Evolutionary conservation across 1,139 yeast species (phyloP).

Genomic region (Diutina siamensis): DNA sequence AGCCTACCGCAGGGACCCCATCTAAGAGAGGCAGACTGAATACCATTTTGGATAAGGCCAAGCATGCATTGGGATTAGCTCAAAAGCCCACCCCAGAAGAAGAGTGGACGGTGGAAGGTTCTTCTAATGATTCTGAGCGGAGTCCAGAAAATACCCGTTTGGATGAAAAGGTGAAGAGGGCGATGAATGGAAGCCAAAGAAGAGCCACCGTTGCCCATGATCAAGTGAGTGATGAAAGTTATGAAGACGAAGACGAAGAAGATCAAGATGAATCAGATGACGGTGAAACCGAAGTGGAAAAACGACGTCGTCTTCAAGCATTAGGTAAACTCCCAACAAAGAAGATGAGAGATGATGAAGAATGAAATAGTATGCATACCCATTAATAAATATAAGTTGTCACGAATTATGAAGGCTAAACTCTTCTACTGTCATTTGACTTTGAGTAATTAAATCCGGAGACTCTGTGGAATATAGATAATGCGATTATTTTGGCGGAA

Average conservation of each 20-base stretch:
- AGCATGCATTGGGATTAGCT: not conserved
- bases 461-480: no score
- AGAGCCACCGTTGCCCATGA: not conserved
- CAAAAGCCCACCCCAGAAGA: constrained; percentile 7
- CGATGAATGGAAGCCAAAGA: not conserved
- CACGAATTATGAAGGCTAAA: no score
- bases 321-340: constrained; percentile 41
- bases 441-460: no score
- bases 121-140: not conserved
- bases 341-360: constrained; percentile 45
- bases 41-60: constrained; percentile 30
- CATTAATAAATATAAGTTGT: not conserved
- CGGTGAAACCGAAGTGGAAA: constrained; percentile 58
- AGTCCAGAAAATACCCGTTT: no score
- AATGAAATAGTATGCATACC: not conserved
- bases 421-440: no score
- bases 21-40: constrained; percentile 18
- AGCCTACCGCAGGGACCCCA: constrained; percentile 5
- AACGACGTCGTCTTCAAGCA: constrained; percentile 70
- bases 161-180: not conserved
- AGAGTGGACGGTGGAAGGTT: constrained; percentile 6
- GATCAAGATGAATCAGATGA: constrained; percentile 9
- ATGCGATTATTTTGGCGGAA: no score
- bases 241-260: constrained; percentile 10
- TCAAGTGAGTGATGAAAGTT: constrained; percentile 12